Base-by-base conservation (phyloP, 2,329 filamentous ascomycete genomes). In the Immersiporthe knoxdaviesiana region DNA sequence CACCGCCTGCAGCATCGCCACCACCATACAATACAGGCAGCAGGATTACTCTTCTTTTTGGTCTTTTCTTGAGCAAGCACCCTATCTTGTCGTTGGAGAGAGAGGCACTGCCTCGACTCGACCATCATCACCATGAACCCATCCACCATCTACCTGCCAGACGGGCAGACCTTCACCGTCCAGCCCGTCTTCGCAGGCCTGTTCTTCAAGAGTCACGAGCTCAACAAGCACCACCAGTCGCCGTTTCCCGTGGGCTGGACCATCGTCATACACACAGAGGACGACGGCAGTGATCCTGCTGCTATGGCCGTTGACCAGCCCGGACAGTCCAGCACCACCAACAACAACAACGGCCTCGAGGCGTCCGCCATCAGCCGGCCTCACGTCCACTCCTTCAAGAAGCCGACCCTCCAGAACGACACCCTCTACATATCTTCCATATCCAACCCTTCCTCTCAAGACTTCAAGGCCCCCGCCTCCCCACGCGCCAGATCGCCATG, bases 341-440 rank as follows among this genome's bases (percentile, higher is more conserved):
- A 56, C 60, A 30, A 64, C 39, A 27, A 39, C 27, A 52, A 61
- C 47, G 44, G 67, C 18, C 52, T 62, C 10, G 50, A 30, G 44
- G 41, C 59, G 21, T 50, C 27, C 27, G 14, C 56, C 39, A 58
- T 50, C 37, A 64, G 68, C 74, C 75, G 69, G 50, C 80, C 80
- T 24, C 81, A 84, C 72, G 81, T 87, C 35, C 89, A 90, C 74
- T 85, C 88, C n/a, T 97, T 91, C 82, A 88, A 83, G 64, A 82
- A 82, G 60, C 94, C 95, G 0, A 97, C 92, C 0, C 83, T 97
- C 41, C 87, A 89, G 41, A 87, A 90, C 77, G 95, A 98, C 79
- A 90, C 88, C 74, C 84, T 97, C 68, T 97, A 94, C 82, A 95
- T 98, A 75, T 97, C 94, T 4, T 95, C 92, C 71, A 94, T 97